These are phyloP conservation scores for Martensiomyces pterosporus DNA, from an alignment of 192 early-diverging fungal species.

Conservation along the genomic window DNA sequence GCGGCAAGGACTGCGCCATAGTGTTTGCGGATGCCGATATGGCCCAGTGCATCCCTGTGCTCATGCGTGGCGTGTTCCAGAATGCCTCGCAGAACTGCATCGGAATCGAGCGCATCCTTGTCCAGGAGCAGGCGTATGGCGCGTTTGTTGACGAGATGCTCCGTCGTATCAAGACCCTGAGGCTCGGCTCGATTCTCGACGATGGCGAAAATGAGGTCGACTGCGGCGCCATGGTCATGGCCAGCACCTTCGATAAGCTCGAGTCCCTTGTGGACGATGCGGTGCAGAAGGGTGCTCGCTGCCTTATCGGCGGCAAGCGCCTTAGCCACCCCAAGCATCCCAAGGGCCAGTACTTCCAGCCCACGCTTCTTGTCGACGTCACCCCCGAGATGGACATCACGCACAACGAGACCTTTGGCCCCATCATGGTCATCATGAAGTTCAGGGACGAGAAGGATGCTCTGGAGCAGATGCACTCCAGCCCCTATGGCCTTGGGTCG, in stretches of 20 bases:
- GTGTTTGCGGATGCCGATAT: constrained; percentile 71
- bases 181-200: constrained; percentile 70
- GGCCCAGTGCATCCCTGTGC: constrained; percentile 59
- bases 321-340: constrained; percentile 68
- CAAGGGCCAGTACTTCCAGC: constrained; percentile 74
- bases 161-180: constrained; percentile 55
- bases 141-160: constrained; percentile 61
- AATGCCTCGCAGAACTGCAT: constrained; percentile 89
- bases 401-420: constrained; percentile 73
- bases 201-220: constrained; percentile 58
- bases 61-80: constrained; percentile 83
- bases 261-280: constrained; percentile 70
- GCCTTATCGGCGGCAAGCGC: constrained; percentile 65
- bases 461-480: constrained; percentile 61
- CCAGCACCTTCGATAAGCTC: constrained; percentile 52
- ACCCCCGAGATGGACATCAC: constrained; percentile 72
- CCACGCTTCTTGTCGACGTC: constrained; percentile 78
- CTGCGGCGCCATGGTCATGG: constrained; percentile 82
- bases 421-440: constrained; percentile 76
- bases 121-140: constrained; percentile 67
- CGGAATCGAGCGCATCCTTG: constrained; percentile 81
- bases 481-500: constrained; percentile 72
- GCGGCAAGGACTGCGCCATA: constrained; percentile 86
- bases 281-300: constrained; percentile 68
- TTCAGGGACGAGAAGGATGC: constrained; percentile 66